These are phyloP conservation scores for Pseudogymnoascus sp. DNA, from an alignment of 2,329 filamentous ascomycete species.

Conservation along the genomic window DNA sequence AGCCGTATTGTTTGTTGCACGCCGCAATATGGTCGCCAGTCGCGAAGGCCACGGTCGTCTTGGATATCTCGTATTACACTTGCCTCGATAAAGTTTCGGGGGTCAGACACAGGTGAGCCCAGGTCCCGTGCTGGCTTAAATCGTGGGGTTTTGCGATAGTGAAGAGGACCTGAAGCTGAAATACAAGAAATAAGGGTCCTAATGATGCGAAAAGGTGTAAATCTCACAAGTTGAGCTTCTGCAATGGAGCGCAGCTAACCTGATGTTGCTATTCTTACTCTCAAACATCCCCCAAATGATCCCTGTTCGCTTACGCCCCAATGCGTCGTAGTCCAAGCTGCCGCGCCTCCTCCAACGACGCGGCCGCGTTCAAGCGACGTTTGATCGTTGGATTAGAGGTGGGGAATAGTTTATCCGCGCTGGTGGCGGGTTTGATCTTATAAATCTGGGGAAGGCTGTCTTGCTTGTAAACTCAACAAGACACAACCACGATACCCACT, in stretches of 20 bases:
- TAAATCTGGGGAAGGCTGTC: slow-evolving; percentile 7
- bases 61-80: slow-evolving; percentile 3
- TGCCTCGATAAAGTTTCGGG: not conserved
- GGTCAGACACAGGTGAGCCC: not conserved
- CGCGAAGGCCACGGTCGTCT: not conserved
- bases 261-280: slow-evolving; percentile 5
- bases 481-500: not conserved
- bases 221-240: not conserved
- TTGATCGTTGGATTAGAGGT: not conserved
- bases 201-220: not conserved
- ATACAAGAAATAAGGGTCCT: not conserved
- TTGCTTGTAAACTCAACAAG: not conserved
- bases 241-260: not conserved
- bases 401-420: not conserved
- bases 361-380: not conserved
- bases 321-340: not conserved
- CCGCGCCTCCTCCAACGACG: not conserved
- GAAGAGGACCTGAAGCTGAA: not conserved
- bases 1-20: not conserved
- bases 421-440: slow-evolving; percentile 3
- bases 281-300: slow-evolving; percentile 4
- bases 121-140: not conserved
- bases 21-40: not conserved
- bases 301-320: slow-evolving; percentile 6
- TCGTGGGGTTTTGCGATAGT: not conserved